A percentile compares a stretch with the other conserved stretches of the same genome.
phyloP scores from a whole-genome alignment of 2,329 filamentous ascomycete species.

The Periconia macrospinosa region DNA sequence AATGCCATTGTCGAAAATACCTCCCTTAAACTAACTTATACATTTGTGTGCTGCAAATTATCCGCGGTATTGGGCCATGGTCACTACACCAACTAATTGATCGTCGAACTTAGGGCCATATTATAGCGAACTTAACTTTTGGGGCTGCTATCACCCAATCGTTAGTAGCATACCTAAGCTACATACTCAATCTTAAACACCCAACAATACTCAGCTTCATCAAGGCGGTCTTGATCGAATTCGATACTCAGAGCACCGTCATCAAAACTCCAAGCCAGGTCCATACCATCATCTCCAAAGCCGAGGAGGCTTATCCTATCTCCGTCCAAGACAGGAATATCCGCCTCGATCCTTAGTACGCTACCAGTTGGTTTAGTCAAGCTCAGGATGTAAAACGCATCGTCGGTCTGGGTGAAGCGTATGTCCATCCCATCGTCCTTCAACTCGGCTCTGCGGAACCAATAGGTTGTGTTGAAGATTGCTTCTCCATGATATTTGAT shows the following conservation, averaged over 20 bases:
- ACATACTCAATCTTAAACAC: constrained; percentile 18
- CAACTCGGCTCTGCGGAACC: constrained; percentile 49
- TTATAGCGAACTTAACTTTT: too few species aligned
- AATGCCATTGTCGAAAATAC: background rate
- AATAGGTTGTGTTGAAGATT: constrained; percentile 61
- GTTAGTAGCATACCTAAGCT: background rate
- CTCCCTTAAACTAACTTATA: too few species aligned
- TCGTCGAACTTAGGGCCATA: too few species aligned
- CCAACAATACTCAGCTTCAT: constrained; percentile 11
- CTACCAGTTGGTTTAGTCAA: constrained; percentile 44
- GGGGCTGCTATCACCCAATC: too few species aligned
- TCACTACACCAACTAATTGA: too few species aligned
- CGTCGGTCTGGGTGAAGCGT: constrained; percentile 55
- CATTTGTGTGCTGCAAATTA: too few species aligned
- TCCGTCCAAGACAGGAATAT: constrained; percentile 51
- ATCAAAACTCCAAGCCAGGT: constrained; percentile 15
- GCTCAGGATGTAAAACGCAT: constrained; percentile 57
- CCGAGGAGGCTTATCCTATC: constrained; percentile 53
- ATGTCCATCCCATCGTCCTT: constrained; percentile 49
- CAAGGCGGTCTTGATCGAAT: constrained; percentile 25
- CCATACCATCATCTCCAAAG: constrained; percentile 22
- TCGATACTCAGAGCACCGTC: constrained; percentile 19
- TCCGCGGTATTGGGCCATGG: too few species aligned
- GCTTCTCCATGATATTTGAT: constrained; percentile 58
- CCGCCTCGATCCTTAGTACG: constrained; percentile 46